A percentile compares a stretch with the other conserved stretches of the same genome.
Conservation (phyloP, 2,329 filamentous ascomycete genomes). For the Sporothrix schenckii region DNA sequence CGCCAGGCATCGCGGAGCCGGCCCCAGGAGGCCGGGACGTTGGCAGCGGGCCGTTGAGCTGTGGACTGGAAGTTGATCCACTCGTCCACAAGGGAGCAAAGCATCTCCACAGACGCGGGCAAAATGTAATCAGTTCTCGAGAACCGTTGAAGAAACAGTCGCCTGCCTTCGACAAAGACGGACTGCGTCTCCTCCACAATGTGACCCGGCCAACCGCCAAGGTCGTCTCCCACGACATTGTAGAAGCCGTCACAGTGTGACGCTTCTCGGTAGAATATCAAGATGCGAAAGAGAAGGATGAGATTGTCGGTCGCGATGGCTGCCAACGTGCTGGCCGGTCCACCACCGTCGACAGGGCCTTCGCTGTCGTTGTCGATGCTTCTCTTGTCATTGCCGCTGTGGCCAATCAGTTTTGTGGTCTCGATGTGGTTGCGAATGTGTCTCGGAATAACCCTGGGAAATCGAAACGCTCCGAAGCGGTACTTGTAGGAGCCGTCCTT, state of each 20-base stretch:
- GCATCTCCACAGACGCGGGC: neutral
- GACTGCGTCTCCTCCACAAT: neutral
- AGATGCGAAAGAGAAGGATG: constrained; percentile 5
- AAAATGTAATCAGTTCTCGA: neutral
- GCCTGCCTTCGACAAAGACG: constrained; percentile 12
- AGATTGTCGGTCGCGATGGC: constrained; percentile 13
- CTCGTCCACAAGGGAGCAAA: neutral
- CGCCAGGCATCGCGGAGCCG: neutral
- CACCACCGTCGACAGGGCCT: neutral
- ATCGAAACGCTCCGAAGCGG: constrained; percentile 5
- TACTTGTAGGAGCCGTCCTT: constrained; percentile 2
- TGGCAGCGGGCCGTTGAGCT: neutral
- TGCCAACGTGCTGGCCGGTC: neutral
- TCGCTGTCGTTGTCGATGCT: neutral
- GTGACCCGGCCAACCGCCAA: neutral
- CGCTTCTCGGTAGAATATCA: neutral
- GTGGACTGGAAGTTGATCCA: neutral
- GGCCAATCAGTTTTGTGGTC: no score
- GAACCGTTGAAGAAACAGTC: neutral
- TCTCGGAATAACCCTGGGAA: neutral
- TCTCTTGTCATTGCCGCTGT: neutral
- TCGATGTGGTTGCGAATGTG: neutral
- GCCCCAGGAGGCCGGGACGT: neutral
- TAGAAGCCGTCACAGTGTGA: neutral
- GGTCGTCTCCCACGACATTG: constrained; percentile 14